phyloP scores from a whole-genome alignment of 306 rosid genomes.

The Rosa chinensis region DNA sequence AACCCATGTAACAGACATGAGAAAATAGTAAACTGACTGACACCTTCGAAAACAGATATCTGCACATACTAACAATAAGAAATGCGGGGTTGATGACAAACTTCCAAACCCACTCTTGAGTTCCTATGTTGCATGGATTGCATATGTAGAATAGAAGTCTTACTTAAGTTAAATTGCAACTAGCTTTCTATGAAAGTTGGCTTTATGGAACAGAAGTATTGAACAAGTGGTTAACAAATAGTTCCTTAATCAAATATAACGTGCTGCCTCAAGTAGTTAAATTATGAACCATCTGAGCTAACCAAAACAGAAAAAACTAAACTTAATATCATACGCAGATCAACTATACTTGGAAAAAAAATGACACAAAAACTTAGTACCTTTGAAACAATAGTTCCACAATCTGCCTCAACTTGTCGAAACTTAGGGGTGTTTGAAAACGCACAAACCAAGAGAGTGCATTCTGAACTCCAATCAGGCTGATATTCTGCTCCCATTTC shows the following conservation, averaged over 20 bases:
- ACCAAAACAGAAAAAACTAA: background rate
- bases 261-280: background rate
- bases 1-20: background rate
- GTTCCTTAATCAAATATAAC: background rate
- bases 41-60: background rate
- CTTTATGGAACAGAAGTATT: background rate
- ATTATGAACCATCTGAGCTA: background rate
- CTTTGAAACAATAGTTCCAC: constrained; percentile 91
- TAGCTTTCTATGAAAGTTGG: background rate
- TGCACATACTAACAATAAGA: background rate
- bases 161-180: background rate
- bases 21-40: background rate
- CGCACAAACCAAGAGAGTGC: constrained; percentile 92
- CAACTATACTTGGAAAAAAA: background rate
- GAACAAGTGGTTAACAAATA: background rate
- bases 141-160: background rate
- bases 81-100: background rate
- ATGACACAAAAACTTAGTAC: constrained; percentile 24
- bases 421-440: constrained; percentile 89
- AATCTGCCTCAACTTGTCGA: constrained; percentile 83
- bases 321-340: background rate
- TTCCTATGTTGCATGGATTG: background rate
- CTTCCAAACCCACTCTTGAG: background rate
- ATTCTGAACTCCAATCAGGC: constrained; percentile 80
- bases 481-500: constrained; percentile 94